Base-by-base conservation (phyloP, 352 stramenopile genomes). In the Pythium dissotocum region DNA sequence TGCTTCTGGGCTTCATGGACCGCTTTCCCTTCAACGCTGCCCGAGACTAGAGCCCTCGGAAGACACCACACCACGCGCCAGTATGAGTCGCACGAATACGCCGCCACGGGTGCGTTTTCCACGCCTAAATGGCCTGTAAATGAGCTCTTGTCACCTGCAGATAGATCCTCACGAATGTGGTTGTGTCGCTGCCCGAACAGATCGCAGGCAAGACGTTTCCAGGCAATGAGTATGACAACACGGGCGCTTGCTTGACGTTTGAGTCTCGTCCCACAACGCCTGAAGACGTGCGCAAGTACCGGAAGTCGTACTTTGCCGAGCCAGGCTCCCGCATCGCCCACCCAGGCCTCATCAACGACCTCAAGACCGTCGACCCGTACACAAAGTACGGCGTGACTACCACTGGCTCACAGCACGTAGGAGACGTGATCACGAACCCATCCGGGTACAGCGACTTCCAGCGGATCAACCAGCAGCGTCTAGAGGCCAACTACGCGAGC, bases 251-350 rank as follows among this genome's bases (percentile, higher is more conserved):
- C 53, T 67, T 95, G 51, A 79, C 62, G 21, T 83, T 93, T 55
- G 77, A 85, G 28, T 38, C 77, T 8, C 87, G 85, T 18, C 88
- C 85, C 2, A 28, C 63, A 7, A 96, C 88, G 18, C 87, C 88
- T 0, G 85, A 94, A 44, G 75, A 91, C 16, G 76, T 93, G 65
- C 71, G 82, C 9, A 87, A 83, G 32, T 95, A 79, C 72, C 85
- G 87, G 63, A 93, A 93, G 73, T 95, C 87, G 58, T 94, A 94
- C 72, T 94, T 95, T 55, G 76, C 76, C 42, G 87, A 93, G 61
- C 84, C 88, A 0, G 87, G 85, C 24, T 65, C 83, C 33, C 80
- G 83, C 32, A 89, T 96, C 62, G 83, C 83, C 2, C 88, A 96
- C 61, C 82, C 80, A 12, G 88, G 88, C 13, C 73, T 94, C 26